Base-by-base conservation (phyloP, 75 land plant species). In the Picea glauca region DNA sequence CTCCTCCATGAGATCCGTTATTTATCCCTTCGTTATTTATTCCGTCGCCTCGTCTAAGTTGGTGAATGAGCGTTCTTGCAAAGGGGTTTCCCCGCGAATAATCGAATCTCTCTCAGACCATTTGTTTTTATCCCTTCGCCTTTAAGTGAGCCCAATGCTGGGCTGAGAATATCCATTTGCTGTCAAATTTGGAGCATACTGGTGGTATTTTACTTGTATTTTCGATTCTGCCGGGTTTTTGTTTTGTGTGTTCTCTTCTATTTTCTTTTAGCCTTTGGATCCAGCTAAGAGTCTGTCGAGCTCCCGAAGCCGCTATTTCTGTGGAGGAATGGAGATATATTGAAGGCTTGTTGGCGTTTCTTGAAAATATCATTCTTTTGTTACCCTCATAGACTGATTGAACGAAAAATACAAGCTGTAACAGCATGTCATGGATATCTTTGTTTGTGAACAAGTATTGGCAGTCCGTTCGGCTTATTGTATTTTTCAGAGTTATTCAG, bases 401-500 rank as follows among this genome's bases (percentile, higher is more conserved):
- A 70, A n/a, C 23, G 54, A 35, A 43, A 70, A 46, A 46, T 20
- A 70, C 13, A 18, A 9, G 33, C 40, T 3, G 0, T 43, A 70
- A 20, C 74, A 70, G 74, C 74, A 70, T 70, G 74, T 56, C 74
- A 56, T 70, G 74, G 74, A n/a, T 4, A 7, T 43, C 23, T 70
- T 70, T 20, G 50, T 38, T 38, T 43, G 50, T 43, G 74, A 40
- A 70, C 54, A n/a, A 40, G 74, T 70, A 70, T 43, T 70, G 74
- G 74, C 74, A 35, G n/a, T 40, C 74, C 50, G 56, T 70, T n/a
- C 26, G 56, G 46, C 74, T 70, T 23, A 70, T 70, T 70, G 74
- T 70, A 13, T 70, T 70, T 26, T 70, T 70, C 26, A 43, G 74
- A 38, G 74, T 70, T n/a, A 70, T 70, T 40, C 74, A 70, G 74